These are phyloP conservation scores for Pseudocercospora vitis DNA, from an alignment of 2,329 filamentous ascomycete species.

Conservation along the genomic window DNA sequence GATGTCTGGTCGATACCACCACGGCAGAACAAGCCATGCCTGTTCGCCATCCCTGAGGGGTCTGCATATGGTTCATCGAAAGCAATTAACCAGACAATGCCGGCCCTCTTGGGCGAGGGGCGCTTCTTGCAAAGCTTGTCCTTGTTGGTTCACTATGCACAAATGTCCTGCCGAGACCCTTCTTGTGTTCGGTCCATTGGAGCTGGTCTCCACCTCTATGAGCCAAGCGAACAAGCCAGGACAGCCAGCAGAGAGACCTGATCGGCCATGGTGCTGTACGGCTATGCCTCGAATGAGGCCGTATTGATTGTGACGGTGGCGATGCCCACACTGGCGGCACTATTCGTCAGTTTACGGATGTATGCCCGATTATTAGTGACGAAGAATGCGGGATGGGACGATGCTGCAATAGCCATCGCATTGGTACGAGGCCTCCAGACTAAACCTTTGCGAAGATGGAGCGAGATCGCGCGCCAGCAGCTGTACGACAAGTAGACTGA, in stretches of 20 bases:
- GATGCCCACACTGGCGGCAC: slow-evolving; percentile 21
- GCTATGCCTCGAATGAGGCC: slow-evolving; percentile 14
- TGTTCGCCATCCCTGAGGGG: slow-evolving; percentile 1
- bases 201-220: slow-evolving; percentile 8
- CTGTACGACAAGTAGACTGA: background rate
- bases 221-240: background rate
- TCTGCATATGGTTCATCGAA: slow-evolving; percentile 1
- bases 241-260: background rate
- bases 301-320: slow-evolving; percentile 9
- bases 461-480: background rate
- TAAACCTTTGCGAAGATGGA: background rate
- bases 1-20: background rate
- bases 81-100: background rate
- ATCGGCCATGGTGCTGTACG: slow-evolving; percentile 9
- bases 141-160: background rate
- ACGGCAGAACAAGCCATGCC: background rate
- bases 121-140: slow-evolving; percentile 3
- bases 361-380: slow-evolving; percentile 19
- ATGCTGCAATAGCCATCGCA: slow-evolving; percentile 12
- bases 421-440: background rate
- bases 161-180: background rate
- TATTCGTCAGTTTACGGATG: slow-evolving; percentile 21
- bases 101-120: background rate
- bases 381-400: slow-evolving; percentile 17
- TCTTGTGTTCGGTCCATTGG: background rate